These are phyloP conservation scores for Kodamaea hsintzibuensis DNA, from an alignment of 805 yeast genomes.

Conservation along the genomic window DNA sequence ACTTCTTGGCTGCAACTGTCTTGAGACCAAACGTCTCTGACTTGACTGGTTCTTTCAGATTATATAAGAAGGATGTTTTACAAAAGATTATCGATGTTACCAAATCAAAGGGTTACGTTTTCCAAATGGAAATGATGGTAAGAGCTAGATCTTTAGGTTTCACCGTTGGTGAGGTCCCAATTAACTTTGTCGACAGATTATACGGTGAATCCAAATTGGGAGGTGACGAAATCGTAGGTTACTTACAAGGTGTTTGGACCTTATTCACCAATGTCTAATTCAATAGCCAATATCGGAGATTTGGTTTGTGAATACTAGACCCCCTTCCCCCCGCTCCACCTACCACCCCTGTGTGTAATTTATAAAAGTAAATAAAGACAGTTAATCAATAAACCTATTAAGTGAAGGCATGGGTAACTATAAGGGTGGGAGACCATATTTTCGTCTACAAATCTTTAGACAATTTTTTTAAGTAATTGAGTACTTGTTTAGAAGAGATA, in stretches of 20 bases:
- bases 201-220: constrained; percentile 80
- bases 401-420: neutral
- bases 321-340: too few relatives aligned
- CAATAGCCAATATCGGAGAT: too few relatives aligned
- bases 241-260: constrained; percentile 74
- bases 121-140: constrained; percentile 89
- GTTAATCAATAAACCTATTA: neutral
- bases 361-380: neutral
- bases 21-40: constrained; percentile 73
- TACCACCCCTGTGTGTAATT: neutral
- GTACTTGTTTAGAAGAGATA: too few relatives aligned
- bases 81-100: constrained; percentile 67
- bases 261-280: constrained; percentile 62
- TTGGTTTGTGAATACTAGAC: too few relatives aligned
- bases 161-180: constrained; percentile 76
- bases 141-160: constrained; percentile 75
- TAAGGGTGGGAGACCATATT: neutral
- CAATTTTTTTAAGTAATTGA: neutral
- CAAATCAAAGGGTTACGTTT: constrained; percentile 75
- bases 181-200: constrained; percentile 73
- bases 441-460: neutral
- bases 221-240: constrained; percentile 78
- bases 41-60: constrained; percentile 74
- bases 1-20: constrained; percentile 70
- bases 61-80: constrained; percentile 69